A percentile compares a stretch with the other conserved stretches of the same genome.
These are phyloP conservation scores for Amanita brunnescens DNA, from an alignment of 768 basidiomycete species.

Conservation along the genomic window DNA sequence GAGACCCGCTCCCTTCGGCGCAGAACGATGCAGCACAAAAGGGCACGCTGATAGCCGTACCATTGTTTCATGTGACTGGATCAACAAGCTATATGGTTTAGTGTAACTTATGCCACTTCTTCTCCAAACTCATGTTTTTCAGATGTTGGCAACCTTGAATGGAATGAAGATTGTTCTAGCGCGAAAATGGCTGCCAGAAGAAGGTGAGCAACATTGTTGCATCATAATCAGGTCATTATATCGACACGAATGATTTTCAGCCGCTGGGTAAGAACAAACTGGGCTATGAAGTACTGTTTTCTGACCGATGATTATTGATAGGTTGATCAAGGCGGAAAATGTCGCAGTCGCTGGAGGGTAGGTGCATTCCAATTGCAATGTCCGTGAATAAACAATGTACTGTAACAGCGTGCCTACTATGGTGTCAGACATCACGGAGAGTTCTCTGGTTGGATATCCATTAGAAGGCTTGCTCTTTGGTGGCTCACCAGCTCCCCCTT, in stretches of 20 bases:
- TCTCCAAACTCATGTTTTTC: background rate
- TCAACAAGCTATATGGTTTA: conserved; percentile 18
- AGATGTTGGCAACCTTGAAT: conserved; percentile 32
- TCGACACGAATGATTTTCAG: conserved; percentile 11
- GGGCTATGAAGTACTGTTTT: background rate
- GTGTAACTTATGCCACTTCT: background rate
- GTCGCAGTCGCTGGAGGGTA: conserved; percentile 38
- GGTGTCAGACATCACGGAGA: conserved; percentile 41
- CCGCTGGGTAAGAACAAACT: conserved; percentile 21
- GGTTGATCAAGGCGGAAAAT: conserved; percentile 36
- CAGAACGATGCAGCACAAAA: conserved; percentile 28
- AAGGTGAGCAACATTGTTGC: conserved; percentile 24
- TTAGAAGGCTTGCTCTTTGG: conserved; percentile 34
- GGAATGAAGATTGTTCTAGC: conserved; percentile 41
- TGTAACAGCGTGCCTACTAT: conserved; percentile 41
- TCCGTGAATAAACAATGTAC: background rate
- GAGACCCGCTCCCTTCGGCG: conserved; percentile 25
- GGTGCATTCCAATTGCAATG: background rate
- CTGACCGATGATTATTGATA: conserved; percentile 9
- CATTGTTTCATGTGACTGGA: conserved; percentile 53
- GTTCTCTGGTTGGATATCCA: conserved; percentile 24
- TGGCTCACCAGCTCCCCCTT: conserved; percentile 30
- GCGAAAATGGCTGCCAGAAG: conserved; percentile 40
- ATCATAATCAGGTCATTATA: background rate
- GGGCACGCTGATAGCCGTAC: conserved; percentile 40